Evolutionary conservation across 2,329 filamentous ascomycete species (phyloP).

Genomic region (Calcarisporium arbuscula): DNA sequence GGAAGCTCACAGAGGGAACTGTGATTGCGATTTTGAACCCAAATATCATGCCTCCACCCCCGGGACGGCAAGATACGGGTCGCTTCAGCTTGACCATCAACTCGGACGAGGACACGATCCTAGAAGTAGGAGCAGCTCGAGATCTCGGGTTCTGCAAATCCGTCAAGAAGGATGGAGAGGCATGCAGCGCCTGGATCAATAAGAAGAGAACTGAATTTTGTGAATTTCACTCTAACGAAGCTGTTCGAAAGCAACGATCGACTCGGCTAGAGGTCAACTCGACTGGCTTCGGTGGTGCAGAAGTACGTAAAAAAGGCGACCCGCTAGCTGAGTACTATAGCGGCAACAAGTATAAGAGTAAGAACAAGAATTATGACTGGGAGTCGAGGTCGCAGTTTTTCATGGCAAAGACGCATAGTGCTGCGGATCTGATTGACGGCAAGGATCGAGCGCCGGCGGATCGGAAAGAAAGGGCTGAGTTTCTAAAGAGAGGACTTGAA

Average conservation of each 20-base stretch:
- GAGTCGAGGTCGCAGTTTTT: conserved; percentile 53
- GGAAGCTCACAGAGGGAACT: conserved; percentile 89
- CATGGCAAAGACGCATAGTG: conserved; percentile 42
- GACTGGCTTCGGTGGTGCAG: conserved; percentile 42
- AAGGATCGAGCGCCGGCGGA: conserved; percentile 51
- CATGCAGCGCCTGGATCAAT: conserved; percentile 82
- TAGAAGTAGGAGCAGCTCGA: conserved; percentile 79
- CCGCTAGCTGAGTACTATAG: conserved; percentile 7
- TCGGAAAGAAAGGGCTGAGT: conserved; percentile 57
- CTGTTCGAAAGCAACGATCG: conserved; percentile 61
- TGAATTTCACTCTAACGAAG: conserved; percentile 83
- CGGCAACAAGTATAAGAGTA: conserved; percentile 11
- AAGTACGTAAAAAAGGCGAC: conserved; percentile 21
- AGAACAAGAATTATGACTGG: conserved; percentile 45
- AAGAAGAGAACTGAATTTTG: conserved; percentile 82
- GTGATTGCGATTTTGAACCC: conserved; percentile 90
- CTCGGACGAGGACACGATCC: conserved; percentile 78
- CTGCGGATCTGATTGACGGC: conserved; percentile 60
- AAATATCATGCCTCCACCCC: conserved; percentile 78
- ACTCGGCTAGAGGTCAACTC: conserved; percentile 74
- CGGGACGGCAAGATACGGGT: conserved; percentile 67
- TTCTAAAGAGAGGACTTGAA: conserved; percentile 56
- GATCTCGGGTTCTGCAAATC: conserved; percentile 87
- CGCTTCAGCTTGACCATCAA: conserved; percentile 81
- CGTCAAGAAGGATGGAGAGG: conserved; percentile 74